A percentile compares a stretch with the other conserved stretches of the same genome.
These are phyloP conservation scores for Urtica urens DNA, from an alignment of 306 rosid genomes.

Conservation along the genomic window DNA sequence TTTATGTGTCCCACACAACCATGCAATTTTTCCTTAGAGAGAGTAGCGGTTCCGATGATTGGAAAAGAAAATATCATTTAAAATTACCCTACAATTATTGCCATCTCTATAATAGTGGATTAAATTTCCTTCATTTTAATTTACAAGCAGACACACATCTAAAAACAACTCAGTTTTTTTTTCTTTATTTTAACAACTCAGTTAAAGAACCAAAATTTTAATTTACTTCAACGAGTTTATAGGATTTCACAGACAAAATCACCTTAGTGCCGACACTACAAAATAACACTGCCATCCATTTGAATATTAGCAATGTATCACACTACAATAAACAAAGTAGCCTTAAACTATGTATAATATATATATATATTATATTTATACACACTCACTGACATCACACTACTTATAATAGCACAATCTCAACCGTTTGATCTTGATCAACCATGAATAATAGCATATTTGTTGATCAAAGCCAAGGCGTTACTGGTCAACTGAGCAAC, in stretches of 20 bases:
- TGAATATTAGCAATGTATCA: not conserved
- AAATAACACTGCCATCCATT: not conserved
- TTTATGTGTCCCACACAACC: no score
- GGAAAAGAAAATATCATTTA: no score
- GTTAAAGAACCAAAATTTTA: no score
- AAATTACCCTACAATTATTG: no score
- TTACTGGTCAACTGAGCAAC: conserved; percentile 17
- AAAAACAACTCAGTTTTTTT: no score
- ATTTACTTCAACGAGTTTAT: not conserved
- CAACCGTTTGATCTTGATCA: not conserved
- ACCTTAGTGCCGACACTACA: not conserved
- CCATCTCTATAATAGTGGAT: no score
- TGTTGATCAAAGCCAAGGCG: conserved; percentile 19
- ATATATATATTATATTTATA: not conserved
- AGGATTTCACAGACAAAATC: not conserved
- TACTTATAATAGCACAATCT: not conserved
- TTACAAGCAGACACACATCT: no score
- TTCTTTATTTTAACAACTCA: no score
- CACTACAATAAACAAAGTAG: not conserved
- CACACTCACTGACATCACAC: not conserved
- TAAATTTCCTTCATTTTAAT: no score
- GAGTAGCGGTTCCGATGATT: no score
- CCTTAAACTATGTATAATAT: not conserved
- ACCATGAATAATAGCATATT: conserved; percentile 12
- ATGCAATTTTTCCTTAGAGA: no score